Base-by-base conservation (phyloP, 1,139 yeast species). In the Kodamaea alishanica region DNA sequence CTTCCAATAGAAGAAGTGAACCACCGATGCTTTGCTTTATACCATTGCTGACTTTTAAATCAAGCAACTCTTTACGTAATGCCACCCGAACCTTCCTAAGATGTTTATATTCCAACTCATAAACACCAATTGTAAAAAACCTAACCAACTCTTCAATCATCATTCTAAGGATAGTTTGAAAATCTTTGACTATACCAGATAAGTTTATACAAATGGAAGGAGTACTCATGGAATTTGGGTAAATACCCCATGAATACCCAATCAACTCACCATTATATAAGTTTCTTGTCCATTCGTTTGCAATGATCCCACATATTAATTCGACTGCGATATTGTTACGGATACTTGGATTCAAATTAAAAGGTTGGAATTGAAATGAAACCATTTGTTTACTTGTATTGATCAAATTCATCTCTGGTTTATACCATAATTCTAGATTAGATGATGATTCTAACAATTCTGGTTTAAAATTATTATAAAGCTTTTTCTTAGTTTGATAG, bases 211-310 rank as follows among this genome's bases (percentile, higher is more conserved):
- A 56, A 6, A 82, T 52, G 5, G 80, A 70, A 1, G 70, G 66
- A 33, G 70, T 74, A 6, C 81, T 79, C 42, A 72, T 70, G 20
- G 63, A 46, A 4, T 81, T 73, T 0, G 86, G 73, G 30, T 58
- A 64, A 0, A 81, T 44, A 15, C 74, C 78, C 76, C 82, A 82
- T 1, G 74, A 60, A 48, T 69, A 79, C 2, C 79, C 77, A 8
- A 79, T 45, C 22, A 65, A 51, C 41, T 79, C 76, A 0, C 81
- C 69, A 0, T 72, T 67, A 50, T 81, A 81, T 3, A 83, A 48
- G 4, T 47, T 47, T 2, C 60, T 52, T n/a, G 66, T 55, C 1
- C 80, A 51, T 6, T 55, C 48, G 2, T 52, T 45, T n/a, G 69
- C 74, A 6, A 79, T 45, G 3, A 77, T 35, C 38, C 74, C 78